phyloP scores from a whole-genome alignment of 331 rosid genomes.

The Pyracantha coccinea region DNA sequence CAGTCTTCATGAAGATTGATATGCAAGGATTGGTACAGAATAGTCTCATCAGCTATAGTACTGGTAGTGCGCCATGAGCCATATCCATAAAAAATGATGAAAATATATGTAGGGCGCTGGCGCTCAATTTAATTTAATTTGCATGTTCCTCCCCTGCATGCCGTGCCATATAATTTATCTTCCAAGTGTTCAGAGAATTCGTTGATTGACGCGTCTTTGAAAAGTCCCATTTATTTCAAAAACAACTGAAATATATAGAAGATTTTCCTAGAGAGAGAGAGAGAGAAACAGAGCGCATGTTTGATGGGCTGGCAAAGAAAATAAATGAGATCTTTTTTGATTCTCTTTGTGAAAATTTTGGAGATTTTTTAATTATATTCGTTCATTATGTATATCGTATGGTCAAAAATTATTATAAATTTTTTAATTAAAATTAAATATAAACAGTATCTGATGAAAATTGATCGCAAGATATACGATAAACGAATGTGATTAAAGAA shows the following conservation, averaged over 20 bases:
- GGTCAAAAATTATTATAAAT: too few species aligned
- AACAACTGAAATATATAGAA: too few species aligned
- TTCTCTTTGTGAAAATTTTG: too few species aligned
- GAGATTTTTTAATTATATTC: accelerated
- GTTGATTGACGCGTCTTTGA: slow-evolving; percentile 40
- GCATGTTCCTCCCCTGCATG: background rate
- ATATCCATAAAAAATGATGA: background rate
- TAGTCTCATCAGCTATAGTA: background rate
- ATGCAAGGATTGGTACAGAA: background rate
- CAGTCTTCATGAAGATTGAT: background rate
- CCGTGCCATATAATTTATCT: background rate
- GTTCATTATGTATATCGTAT: too few species aligned
- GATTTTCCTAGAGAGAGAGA: too few species aligned
- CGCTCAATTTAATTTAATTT: background rate
- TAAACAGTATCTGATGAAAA: too few species aligned
- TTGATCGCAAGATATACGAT: too few species aligned
- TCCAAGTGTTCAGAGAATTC: background rate
- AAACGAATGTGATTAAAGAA: too few species aligned
- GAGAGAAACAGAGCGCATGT: background rate
- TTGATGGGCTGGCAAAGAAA: slow-evolving; percentile 59
- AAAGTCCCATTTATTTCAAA: slow-evolving; percentile 21
- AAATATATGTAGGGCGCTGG: background rate
- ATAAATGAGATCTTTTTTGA: background rate
- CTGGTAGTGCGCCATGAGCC: background rate
- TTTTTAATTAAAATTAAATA: too few species aligned